A percentile compares a stretch with the other conserved stretches of the same genome.
Evolutionary conservation across 2,329 filamentous ascomycete species (phyloP).

Genomic region (Diaporthe australafricana): DNA sequence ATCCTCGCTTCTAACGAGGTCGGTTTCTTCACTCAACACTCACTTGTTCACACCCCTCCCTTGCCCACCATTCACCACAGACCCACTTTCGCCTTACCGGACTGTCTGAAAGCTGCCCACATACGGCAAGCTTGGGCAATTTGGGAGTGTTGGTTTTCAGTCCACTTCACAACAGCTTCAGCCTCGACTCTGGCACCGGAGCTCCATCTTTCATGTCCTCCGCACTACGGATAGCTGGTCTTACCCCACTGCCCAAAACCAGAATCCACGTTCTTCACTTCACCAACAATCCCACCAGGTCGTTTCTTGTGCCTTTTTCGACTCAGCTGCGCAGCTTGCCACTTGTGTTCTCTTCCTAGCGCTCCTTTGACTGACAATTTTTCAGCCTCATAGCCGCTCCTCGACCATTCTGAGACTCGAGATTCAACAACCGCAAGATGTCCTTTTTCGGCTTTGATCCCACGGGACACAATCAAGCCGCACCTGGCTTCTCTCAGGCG

Average conservation of each 20-base stretch:
- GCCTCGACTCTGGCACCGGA: neutral
- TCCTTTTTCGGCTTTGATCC: slow-evolving; percentile 93
- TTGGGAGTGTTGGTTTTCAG: slow-evolving; percentile 16
- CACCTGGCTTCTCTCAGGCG: slow-evolving; percentile 83
- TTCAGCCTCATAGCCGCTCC: slow-evolving; percentile 2
- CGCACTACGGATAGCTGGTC: slow-evolving; percentile 1
- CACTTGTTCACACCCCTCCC: slow-evolving; percentile 31
- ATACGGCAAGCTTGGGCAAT: slow-evolving; percentile 6
- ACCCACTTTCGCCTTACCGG: slow-evolving; percentile 29
- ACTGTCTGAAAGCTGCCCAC: neutral
- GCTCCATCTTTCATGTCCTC: neutral
- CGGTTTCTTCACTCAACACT: neutral
- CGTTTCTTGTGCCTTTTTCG: neutral
- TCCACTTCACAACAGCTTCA: neutral
- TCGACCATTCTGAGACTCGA: slow-evolving; percentile 6
- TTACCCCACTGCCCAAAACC: slow-evolving; percentile 4
- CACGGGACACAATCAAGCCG: slow-evolving; percentile 73
- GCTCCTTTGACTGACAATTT: neutral
- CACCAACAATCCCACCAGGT: neutral
- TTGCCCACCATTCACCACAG: slow-evolving; percentile 6
- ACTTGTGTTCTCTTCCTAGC: neutral
- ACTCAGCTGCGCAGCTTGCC: neutral
- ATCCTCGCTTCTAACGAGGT: neutral
- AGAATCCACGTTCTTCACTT: slow-evolving; percentile 1
- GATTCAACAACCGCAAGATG: slow-evolving; percentile 62